Evolutionary conservation across 352 stramenopile species (phyloP), one percentile per base, ranked within the genome.

Genomic region (Pythium insidiosum): DNA sequence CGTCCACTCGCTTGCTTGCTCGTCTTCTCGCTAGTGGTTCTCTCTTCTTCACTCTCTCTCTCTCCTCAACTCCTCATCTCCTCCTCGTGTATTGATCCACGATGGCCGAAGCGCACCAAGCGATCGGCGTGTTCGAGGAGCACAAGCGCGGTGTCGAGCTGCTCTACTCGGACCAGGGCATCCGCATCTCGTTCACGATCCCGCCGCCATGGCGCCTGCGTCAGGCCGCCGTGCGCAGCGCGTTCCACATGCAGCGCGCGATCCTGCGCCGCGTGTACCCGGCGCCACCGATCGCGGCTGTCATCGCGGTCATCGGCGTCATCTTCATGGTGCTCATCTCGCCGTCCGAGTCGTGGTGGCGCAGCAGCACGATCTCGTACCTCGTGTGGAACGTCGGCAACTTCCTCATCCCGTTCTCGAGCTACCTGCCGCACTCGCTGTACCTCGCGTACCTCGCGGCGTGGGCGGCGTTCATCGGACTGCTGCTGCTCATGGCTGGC

Each of bases 21-120:
- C 24, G 12, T 7, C 25, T n/a, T 24, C 34, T 26, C 41, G 29
- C n/a, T n/a, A n/a, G n/a, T n/a, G n/a, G n/a, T n/a, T n/a, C n/a
- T n/a, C n/a, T n/a, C n/a, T n/a, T n/a, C n/a, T n/a, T n/a, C n/a
- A n/a, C n/a, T n/a, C n/a, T n/a, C n/a, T n/a, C n/a, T n/a, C n/a
- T n/a, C n/a, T 26, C 24, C 19, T n/a, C 34, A 21, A 16, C 31
- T 25, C 19, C 11, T 30, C 12, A 16, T 18, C 24, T 31, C 22
- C 6, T 35, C 12, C 20, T 16, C 26, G 16, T 39, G 21, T 39
- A 15, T 6, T 15, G 25, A 21, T 21, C 11, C 34, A 50, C 24
- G 50, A 94, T 94, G 81, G 81, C 81, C 3, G 81, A 94, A 86
- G 81, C 81, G 30, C 76, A 89, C 47, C 76, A 89, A 20, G 81